Conservation (phyloP, 768 basidiomycete genomes). For the Grammothele lineata region DNA sequence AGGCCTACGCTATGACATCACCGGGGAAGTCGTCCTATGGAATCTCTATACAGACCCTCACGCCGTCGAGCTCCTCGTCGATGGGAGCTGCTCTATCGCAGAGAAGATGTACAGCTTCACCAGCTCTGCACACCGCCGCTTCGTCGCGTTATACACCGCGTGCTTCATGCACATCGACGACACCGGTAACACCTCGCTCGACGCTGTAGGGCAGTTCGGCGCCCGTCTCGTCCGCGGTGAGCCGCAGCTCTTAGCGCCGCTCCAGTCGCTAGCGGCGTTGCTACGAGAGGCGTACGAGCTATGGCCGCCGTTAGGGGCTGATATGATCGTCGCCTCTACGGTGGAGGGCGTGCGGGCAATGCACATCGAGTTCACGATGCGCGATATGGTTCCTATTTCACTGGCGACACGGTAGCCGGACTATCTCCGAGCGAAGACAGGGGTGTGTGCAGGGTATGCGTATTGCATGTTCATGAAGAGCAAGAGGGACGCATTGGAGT, state of each 20-base stretch:
- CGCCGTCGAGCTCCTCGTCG: not conserved
- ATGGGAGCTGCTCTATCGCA: conserved; percentile 1
- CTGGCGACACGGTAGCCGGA: conserved; percentile 26
- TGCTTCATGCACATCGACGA: conserved; percentile 36
- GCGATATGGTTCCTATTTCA: conserved; percentile 19
- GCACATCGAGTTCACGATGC: conserved; percentile 32
- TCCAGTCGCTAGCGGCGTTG: conserved; percentile 32
- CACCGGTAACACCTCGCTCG: conserved; percentile 20
- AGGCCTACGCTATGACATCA: not conserved
- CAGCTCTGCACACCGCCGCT: conserved; percentile 13
- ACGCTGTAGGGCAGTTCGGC: conserved; percentile 31
- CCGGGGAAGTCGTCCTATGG: not conserved
- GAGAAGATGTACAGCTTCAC: conserved; percentile 9
- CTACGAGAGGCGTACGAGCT: conserved; percentile 26
- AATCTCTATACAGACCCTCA: not conserved
- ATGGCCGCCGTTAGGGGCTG: conserved; percentile 27
- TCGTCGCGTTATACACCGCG: conserved; percentile 38
- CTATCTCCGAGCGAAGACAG: conserved; percentile 28
- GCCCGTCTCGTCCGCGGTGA: conserved; percentile 25
- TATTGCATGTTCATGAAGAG: conserved; percentile 25
- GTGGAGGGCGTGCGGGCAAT: conserved; percentile 33
- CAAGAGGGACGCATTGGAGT: conserved; percentile 25
- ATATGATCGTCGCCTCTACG: conserved; percentile 24
- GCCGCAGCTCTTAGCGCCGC: conserved; percentile 27
- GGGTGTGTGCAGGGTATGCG: conserved; percentile 31